Conservation (phyloP, 73 alveolate species). For the Tetrahymena thermophila region DNA sequence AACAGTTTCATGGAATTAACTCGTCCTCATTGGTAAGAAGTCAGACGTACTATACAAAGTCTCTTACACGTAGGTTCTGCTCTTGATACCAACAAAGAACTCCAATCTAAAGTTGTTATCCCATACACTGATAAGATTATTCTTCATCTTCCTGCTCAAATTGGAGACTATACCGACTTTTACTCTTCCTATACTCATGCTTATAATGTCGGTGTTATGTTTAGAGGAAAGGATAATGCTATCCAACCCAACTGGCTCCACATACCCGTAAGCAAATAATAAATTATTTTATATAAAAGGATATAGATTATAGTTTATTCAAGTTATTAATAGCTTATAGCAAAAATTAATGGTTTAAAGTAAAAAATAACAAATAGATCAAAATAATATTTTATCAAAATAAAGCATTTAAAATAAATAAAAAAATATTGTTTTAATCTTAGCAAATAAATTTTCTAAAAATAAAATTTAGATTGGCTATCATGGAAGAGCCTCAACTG, state of each 20-base stretch:
- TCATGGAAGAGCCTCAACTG: slow-evolving; percentile 94
- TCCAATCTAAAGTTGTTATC: background rate
- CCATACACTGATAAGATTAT: slow-evolving; percentile 4
- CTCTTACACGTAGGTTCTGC: slow-evolving; percentile 11
- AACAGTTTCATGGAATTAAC: slow-evolving; percentile 15
- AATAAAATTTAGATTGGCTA: slow-evolving; percentile 54
- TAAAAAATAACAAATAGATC: too few species aligned
- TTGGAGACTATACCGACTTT: slow-evolving; percentile 95
- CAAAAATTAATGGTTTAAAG: too few species aligned
- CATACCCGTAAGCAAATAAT: slow-evolving; percentile 61
- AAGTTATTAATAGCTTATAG: background rate
- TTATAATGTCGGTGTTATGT: slow-evolving; percentile 82
- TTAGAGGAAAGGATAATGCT: slow-evolving; percentile 89
- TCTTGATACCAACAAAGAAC: slow-evolving; percentile 34
- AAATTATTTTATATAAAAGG: background rate
- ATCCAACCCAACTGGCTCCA: slow-evolving; percentile 91
- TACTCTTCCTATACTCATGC: slow-evolving; percentile 93
- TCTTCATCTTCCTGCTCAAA: slow-evolving; percentile 69
- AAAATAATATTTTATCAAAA: too few species aligned
- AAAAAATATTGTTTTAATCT: too few species aligned
- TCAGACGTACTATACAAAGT: slow-evolving; percentile 6
- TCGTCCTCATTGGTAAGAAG: slow-evolving; percentile 37
- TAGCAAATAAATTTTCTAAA: background rate
- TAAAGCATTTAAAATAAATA: too few species aligned
- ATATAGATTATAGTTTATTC: background rate